These are phyloP conservation scores for Cercospora berteroae DNA, from an alignment of 2,329 filamentous ascomycete species.

Conservation along the genomic window DNA sequence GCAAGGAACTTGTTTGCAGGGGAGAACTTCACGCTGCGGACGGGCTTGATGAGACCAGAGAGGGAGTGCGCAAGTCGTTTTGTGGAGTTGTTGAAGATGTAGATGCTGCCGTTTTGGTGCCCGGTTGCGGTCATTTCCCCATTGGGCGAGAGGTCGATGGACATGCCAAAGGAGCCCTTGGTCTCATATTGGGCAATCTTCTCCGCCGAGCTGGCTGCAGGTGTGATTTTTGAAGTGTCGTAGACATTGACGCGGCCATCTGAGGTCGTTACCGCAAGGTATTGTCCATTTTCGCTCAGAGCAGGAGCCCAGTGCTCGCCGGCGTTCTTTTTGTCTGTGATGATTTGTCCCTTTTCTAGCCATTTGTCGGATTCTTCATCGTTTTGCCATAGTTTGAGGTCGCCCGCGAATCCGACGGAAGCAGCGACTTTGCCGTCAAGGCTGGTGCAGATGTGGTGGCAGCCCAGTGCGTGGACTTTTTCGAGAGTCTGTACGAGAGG, in stretches of 20 bases:
- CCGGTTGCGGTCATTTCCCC: slow-evolving; percentile 86
- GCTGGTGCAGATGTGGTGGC: slow-evolving; percentile 79
- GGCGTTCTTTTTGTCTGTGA: slow-evolving; percentile 49
- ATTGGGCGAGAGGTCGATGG: slow-evolving; percentile 75
- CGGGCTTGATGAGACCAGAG: slow-evolving; percentile 82
- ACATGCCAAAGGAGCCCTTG: slow-evolving; percentile 86
- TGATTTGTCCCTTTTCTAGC: slow-evolving; percentile 48
- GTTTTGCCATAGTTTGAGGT: slow-evolving; percentile 77
- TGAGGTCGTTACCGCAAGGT: slow-evolving; percentile 81
- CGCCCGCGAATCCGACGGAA: slow-evolving; percentile 84
- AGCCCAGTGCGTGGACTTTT: slow-evolving; percentile 80
- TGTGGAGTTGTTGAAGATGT: slow-evolving; percentile 92
- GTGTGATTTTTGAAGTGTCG: slow-evolving; percentile 53
- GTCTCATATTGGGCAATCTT: slow-evolving; percentile 86
- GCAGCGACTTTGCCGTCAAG: slow-evolving; percentile 69
- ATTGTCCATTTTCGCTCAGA: slow-evolving; percentile 78
- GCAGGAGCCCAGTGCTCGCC: slow-evolving; percentile 85
- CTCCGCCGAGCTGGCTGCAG: slow-evolving; percentile 41
- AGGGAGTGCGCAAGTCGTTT: slow-evolving; percentile 82
- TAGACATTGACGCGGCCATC: slow-evolving; percentile 88
- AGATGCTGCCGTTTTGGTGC: slow-evolving; percentile 87
- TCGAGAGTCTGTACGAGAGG: slow-evolving; percentile 76
- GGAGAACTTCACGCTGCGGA: slow-evolving; percentile 83
- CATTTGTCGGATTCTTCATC: slow-evolving; percentile 47
- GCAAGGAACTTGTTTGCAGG: slow-evolving; percentile 81